These are phyloP conservation scores for Fusarium pseudocircinatum DNA, from an alignment of 2,329 filamentous ascomycete species.

Conservation along the genomic window DNA sequence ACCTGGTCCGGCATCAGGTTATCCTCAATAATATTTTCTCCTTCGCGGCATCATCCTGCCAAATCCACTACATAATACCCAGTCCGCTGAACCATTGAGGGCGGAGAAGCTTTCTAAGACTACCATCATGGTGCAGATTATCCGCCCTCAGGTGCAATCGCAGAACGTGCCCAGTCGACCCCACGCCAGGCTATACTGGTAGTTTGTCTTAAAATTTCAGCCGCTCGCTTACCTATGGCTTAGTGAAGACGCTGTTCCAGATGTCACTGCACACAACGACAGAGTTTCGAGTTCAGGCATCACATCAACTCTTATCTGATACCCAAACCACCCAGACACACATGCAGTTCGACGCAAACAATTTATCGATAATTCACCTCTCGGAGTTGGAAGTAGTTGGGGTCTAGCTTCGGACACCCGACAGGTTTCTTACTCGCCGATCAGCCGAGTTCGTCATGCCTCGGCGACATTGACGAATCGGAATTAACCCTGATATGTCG, in stretches of 20 bases:
- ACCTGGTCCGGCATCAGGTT: too few species aligned
- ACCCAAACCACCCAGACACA: rapidly evolving
- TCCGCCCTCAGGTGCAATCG: not conserved
- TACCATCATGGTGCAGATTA: rapidly evolving
- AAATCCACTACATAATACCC: not conserved
- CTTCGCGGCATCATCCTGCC: rapidly evolving
- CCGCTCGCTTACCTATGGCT: too few species aligned
- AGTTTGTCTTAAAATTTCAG: too few species aligned
- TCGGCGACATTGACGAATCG: not conserved
- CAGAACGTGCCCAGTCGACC: rapidly evolving
- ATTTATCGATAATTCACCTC: not conserved
- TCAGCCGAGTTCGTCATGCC: not conserved
- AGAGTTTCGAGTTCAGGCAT: too few species aligned
- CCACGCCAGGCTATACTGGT: too few species aligned
- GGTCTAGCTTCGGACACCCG: not conserved
- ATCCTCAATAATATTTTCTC: not conserved
- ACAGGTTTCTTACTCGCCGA: not conserved
- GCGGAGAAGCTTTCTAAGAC: not conserved
- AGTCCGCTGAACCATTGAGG: rapidly evolving
- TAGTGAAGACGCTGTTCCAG: too few species aligned
- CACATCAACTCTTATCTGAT: too few species aligned
- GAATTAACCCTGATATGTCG: not conserved
- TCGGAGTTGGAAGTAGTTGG: rapidly evolving
- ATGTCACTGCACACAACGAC: too few species aligned
- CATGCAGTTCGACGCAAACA: rapidly evolving